Percentiles rank a stretch among this genome's conserved stretches.
Evolutionary conservation across 139 green algal genomes (phyloP).

Genomic region (Chlamydomonas incerta): DNA sequence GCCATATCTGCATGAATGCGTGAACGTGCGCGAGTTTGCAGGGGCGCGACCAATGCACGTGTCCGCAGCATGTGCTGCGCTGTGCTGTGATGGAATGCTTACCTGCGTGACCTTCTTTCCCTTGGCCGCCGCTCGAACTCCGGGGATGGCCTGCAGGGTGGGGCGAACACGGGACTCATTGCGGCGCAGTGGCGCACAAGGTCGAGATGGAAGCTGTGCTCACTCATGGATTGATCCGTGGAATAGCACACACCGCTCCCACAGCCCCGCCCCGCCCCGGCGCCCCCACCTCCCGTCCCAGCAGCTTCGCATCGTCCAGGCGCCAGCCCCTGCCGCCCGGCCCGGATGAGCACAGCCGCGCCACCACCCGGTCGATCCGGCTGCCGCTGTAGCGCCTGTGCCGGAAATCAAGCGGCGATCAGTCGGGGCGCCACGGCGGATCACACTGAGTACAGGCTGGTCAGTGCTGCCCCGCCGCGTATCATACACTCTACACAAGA

Average conservation of each 20-base stretch:
- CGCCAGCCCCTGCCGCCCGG: constrained; percentile 35
- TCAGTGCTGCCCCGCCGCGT: not conserved
- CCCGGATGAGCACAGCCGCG: not conserved
- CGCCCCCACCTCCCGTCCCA: constrained; percentile 53
- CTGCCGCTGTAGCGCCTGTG: constrained; percentile 17
- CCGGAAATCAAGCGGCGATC: constrained; percentile 9
- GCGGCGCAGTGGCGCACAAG: too few relatives aligned
- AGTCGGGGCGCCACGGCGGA: too few relatives aligned
- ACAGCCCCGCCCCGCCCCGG: not conserved
- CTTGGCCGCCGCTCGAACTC: too few relatives aligned
- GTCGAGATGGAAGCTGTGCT: too few relatives aligned
- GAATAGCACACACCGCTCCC: not conserved
- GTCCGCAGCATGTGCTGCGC: not conserved
- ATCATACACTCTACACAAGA: too few relatives aligned
- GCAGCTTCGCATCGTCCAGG: constrained; percentile 54
- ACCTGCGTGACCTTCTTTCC: too few relatives aligned
- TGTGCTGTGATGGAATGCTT: too few relatives aligned
- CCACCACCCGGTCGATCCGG: constrained; percentile 23
- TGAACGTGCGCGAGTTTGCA: too few relatives aligned
- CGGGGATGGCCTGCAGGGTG: too few relatives aligned
- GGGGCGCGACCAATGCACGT: too few relatives aligned
- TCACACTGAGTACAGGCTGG: not conserved
- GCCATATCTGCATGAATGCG: constrained; percentile 55
- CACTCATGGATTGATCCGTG: too few relatives aligned
- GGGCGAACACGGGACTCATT: not conserved